These are phyloP conservation scores for Macrophomina pseudophaseolina DNA, from an alignment of 2,329 filamentous ascomycete species.

Conservation along the genomic window DNA sequence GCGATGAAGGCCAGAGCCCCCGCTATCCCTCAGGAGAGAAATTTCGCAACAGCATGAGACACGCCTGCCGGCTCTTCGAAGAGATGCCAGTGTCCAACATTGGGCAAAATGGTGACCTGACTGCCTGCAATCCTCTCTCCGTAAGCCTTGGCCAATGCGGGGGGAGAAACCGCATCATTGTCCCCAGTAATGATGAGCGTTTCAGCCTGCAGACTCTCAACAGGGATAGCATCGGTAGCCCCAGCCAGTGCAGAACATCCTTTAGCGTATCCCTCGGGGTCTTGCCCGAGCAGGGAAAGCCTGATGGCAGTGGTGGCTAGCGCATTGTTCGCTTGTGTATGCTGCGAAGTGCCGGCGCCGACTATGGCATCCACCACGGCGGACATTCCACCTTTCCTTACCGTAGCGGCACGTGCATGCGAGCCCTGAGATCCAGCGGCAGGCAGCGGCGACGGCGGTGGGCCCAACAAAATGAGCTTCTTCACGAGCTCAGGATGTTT, in stretches of 20 bases:
- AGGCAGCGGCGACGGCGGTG: conserved; percentile 54
- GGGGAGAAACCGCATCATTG: conserved; percentile 41
- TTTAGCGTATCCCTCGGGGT: conserved; percentile 62
- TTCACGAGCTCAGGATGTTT: conserved; percentile 46
- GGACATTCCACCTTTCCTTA: background rate
- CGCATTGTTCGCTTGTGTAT: conserved; percentile 46
- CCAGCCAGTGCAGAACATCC: conserved; percentile 56
- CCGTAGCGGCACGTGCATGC: conserved; percentile 51
- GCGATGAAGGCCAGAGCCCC: too few relatives aligned
- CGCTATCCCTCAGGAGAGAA: background rate
- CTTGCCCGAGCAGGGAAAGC: conserved; percentile 53
- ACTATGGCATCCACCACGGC: conserved; percentile 46
- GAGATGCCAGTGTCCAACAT: conserved; percentile 57
- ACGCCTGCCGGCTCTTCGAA: conserved; percentile 54
- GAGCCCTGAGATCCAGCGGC: conserved; percentile 37
- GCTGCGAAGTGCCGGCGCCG: conserved; percentile 48
- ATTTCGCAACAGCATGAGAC: conserved; percentile 35
- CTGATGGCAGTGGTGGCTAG: conserved; percentile 51
- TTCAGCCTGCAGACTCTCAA: conserved; percentile 24
- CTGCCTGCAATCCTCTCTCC: conserved; percentile 33
- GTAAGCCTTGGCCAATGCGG: conserved; percentile 45
- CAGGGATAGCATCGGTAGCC: conserved; percentile 44
- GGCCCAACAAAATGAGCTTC: conserved; percentile 56
- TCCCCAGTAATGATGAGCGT: conserved; percentile 54
- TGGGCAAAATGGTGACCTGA: background rate